Conservation (phyloP, 352 stramenopile species). For the Globisporangium lucens region DNA sequence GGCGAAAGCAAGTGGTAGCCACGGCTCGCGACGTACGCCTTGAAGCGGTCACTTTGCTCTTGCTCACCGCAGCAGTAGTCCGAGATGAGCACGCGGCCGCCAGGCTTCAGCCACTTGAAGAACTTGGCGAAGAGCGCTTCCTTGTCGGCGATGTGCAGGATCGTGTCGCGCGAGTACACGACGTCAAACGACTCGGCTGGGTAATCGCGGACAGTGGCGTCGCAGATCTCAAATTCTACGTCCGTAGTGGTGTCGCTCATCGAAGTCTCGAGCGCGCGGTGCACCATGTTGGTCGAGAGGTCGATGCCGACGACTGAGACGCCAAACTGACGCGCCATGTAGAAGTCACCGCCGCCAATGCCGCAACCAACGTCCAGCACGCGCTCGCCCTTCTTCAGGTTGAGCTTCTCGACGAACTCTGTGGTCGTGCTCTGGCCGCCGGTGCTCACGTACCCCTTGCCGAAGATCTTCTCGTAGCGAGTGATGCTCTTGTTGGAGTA, state of each 20-base stretch:
- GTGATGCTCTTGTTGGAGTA: constrained; percentile 71
- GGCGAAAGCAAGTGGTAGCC: constrained; percentile 66
- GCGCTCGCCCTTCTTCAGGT: constrained; percentile 52
- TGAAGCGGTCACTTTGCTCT: constrained; percentile 44
- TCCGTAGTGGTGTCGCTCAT: constrained; percentile 46
- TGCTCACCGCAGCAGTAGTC: constrained; percentile 69
- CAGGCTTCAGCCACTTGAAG: constrained; percentile 40
- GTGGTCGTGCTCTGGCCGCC: constrained; percentile 63
- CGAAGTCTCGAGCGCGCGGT: constrained; percentile 61
- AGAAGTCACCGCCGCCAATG: constrained; percentile 88
- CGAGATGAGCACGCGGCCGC: constrained; percentile 41
- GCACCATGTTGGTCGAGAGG: constrained; percentile 75
- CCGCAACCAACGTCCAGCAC: constrained; percentile 90
- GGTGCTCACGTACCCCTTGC: constrained; percentile 66
- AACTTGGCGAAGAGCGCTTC: constrained; percentile 38
- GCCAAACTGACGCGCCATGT: constrained; percentile 89
- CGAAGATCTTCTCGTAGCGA: constrained; percentile 77
- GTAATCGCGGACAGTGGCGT: constrained; percentile 58
- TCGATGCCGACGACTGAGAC: constrained; percentile 73
- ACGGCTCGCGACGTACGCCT: constrained; percentile 54
- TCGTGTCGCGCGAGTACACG: constrained; percentile 47
- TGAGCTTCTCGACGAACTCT: constrained; percentile 68
- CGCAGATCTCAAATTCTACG: constrained; percentile 71
- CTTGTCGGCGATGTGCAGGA: constrained; percentile 45
- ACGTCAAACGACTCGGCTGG: constrained; percentile 61